Percentiles rank a stretch among this genome's conserved stretches.
phyloP scores from a whole-genome alignment of 2,329 filamentous ascomycete species.

The Zymoseptoria pseudotritici region DNA sequence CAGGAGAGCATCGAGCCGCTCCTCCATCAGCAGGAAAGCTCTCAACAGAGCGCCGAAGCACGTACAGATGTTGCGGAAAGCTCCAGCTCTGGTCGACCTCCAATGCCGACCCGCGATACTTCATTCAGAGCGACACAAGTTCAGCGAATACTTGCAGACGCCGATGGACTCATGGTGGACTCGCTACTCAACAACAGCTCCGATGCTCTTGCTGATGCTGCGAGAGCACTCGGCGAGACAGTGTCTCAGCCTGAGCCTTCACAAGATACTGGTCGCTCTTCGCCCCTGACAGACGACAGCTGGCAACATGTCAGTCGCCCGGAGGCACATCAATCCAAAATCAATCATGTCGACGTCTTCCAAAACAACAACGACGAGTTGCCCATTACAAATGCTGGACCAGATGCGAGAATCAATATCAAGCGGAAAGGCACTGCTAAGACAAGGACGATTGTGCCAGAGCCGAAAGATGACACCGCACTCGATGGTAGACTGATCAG shows the following conservation, averaged over 20 bases:
- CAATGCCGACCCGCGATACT: constrained; percentile 40
- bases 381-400: constrained; percentile 31
- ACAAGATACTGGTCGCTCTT: background rate
- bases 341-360: constrained; percentile 6
- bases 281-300: constrained; percentile 9
- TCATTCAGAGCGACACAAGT: constrained; percentile 43
- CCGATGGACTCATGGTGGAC: constrained; percentile 9
- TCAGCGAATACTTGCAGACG: constrained; percentile 41
- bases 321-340: background rate
- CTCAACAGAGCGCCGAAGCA: background rate
- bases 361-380: constrained; percentile 19
- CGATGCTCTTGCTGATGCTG: background rate
- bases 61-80: background rate
- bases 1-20: background rate
- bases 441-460: constrained; percentile 20
- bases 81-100: constrained; percentile 29
- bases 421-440: constrained; percentile 22
- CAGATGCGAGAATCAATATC: constrained; percentile 29
- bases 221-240: background rate
- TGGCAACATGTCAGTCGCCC: constrained; percentile 10
- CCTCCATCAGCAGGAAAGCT: background rate
- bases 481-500: constrained; percentile 2
- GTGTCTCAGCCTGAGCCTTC: background rate
- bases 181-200: background rate
- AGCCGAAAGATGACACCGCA: constrained; percentile 11